Evolutionary conservation across 148 eudicot species (phyloP).

Genomic region (Salicornia ramosissima): DNA sequence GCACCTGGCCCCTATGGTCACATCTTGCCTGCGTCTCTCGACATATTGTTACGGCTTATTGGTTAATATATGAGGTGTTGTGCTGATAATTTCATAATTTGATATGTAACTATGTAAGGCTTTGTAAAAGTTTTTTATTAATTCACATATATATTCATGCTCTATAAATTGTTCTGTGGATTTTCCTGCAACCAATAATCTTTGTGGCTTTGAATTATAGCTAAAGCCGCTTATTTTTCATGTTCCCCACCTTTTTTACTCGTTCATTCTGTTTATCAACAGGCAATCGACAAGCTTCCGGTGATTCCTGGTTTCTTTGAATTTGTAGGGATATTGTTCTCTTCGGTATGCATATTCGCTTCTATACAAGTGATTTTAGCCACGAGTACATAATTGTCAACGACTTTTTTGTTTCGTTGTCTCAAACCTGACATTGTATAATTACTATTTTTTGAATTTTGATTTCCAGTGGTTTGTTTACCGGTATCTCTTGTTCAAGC

Average conservation of each 20-base stretch:
- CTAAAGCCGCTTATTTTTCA: neutral
- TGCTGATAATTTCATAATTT: no score
- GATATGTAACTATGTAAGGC: no score
- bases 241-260: neutral
- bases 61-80: no score
- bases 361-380: neutral
- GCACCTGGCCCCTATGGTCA: no score
- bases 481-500: conserved; percentile 90
- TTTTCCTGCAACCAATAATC: neutral
- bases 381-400: neutral
- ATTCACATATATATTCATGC: no score
- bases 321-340: conserved; percentile 66
- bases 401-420: conserved; percentile 1
- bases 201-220: neutral
- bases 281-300: conserved; percentile 95
- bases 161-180: neutral
- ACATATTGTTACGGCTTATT: no score
- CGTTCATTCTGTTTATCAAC: conserved; percentile 11
- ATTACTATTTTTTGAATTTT: conserved; percentile 38
- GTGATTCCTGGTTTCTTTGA: conserved; percentile 65
- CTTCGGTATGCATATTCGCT: conserved; percentile 57
- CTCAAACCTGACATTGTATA: conserved; percentile 19
- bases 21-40: no score
- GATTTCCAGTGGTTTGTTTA: conserved; percentile 96
- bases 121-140: no score